These are phyloP conservation scores for Hibiscus trionum DNA, from an alignment of 345 rosid species.

Conservation along the genomic window DNA sequence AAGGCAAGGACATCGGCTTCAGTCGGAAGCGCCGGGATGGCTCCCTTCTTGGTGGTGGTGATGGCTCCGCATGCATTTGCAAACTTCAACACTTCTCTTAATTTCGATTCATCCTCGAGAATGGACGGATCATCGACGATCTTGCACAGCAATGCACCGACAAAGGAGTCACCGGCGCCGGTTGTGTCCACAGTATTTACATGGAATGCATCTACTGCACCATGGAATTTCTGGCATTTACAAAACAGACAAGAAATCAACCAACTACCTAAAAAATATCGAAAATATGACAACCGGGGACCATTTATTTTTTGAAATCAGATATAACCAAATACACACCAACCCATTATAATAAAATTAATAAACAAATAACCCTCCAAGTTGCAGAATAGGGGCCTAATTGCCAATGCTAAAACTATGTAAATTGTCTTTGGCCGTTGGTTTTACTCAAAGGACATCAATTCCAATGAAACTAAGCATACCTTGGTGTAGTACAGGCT, in stretches of 20 bases:
- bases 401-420: neutral
- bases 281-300: neutral
- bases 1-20: conserved; percentile 50
- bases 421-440: neutral
- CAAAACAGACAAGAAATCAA: neutral
- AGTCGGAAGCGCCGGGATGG: conserved; percentile 88
- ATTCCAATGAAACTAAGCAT: neutral
- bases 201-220: conserved; percentile 71
- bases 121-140: conserved; percentile 62
- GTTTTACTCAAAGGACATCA: neutral
- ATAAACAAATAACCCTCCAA: neutral
- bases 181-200: conserved; percentile 83
- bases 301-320: neutral
- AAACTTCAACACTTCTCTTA: conserved; percentile 64
- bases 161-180: conserved; percentile 93
- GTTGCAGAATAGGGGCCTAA: neutral
- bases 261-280: neutral
- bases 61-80: conserved; percentile 98
- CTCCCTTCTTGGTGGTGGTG: conserved; percentile 96
- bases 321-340: neutral
- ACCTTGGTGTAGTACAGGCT: conserved; percentile 97
- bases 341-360: neutral
- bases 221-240: conserved; percentile 53
- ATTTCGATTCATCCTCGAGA: conserved; percentile 48
- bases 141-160: conserved; percentile 81